Conservation (phyloP, 306 rosid species). For the Quercus dentata region DNA sequence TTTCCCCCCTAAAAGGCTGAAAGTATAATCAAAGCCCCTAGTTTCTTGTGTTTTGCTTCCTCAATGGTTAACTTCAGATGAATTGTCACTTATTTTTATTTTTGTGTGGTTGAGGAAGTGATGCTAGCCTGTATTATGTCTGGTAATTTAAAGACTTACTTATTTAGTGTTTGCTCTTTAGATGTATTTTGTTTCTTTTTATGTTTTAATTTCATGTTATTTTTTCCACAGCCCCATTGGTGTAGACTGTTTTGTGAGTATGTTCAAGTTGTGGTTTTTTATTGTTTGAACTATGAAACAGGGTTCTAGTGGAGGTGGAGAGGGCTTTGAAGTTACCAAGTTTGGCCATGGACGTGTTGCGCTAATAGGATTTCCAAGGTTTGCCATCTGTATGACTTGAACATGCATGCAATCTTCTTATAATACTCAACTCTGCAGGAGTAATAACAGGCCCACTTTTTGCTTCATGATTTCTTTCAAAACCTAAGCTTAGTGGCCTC, state of each 20-base stretch:
- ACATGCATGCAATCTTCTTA: slow-evolving; percentile 6
- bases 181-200: background rate
- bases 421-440: background rate
- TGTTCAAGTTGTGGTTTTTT: background rate
- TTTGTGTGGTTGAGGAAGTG: background rate
- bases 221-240: background rate
- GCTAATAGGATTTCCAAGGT: slow-evolving; percentile 98
- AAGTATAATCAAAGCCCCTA: background rate
- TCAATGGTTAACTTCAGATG: background rate
- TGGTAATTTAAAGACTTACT: background rate
- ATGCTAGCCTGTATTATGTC: background rate
- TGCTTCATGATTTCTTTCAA: background rate
- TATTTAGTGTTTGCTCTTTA: background rate
- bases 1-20: background rate
- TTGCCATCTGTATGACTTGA: slow-evolving; percentile 9
- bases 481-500: background rate
- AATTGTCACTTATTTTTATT: background rate
- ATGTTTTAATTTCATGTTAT: background rate
- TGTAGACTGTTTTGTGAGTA: background rate
- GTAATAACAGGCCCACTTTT: background rate
- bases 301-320: slow-evolving; percentile 99
- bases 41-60: background rate
- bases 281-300: slow-evolving; percentile 28
- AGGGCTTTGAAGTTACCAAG: slow-evolving; percentile 98
- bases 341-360: slow-evolving; percentile 99